phyloP scores from a whole-genome alignment of 164 flowering plant species.

The Chimonanthus salicifolius region DNA sequence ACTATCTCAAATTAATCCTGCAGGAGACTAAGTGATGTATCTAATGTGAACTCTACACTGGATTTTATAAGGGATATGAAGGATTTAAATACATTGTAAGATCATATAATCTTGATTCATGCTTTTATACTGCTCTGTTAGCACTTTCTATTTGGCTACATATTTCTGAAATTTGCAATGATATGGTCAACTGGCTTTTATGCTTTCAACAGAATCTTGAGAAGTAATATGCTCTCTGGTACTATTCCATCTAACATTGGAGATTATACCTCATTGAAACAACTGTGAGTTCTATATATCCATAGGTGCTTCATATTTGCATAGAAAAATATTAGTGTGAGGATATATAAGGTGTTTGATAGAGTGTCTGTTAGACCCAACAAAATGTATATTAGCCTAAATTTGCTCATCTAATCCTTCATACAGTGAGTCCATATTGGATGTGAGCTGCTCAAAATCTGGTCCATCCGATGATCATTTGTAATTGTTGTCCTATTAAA shows the following conservation, averaged over 20 bases:
- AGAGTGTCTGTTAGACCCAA: background rate
- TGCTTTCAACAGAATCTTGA: slow-evolving; percentile 36
- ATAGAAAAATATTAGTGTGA: background rate
- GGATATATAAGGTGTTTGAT: no score
- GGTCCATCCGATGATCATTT: background rate
- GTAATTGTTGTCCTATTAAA: background rate
- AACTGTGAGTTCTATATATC: slow-evolving; percentile 39
- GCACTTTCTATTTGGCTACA: background rate
- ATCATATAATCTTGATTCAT: background rate
- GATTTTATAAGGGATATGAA: slow-evolving; percentile 45
- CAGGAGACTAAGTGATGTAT: slow-evolving; percentile 61
- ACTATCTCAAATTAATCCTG: background rate
- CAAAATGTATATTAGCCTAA: background rate
- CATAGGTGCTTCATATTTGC: background rate
- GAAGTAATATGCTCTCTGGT: slow-evolving; percentile 52
- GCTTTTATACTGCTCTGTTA: background rate
- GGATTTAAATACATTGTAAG: slow-evolving; percentile 48
- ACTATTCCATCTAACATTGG: slow-evolving; percentile 51
- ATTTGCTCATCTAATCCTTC: no score
- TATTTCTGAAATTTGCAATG: background rate
- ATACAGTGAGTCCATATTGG: no score
- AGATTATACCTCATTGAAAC: slow-evolving; percentile 28
- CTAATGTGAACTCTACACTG: slow-evolving; percentile 54
- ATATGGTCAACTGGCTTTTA: background rate
- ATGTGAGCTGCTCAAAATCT: no score